These are phyloP conservation scores for Boletus rubescentipes DNA, from an alignment of 768 basidiomycete genomes.

Conservation along the genomic window DNA sequence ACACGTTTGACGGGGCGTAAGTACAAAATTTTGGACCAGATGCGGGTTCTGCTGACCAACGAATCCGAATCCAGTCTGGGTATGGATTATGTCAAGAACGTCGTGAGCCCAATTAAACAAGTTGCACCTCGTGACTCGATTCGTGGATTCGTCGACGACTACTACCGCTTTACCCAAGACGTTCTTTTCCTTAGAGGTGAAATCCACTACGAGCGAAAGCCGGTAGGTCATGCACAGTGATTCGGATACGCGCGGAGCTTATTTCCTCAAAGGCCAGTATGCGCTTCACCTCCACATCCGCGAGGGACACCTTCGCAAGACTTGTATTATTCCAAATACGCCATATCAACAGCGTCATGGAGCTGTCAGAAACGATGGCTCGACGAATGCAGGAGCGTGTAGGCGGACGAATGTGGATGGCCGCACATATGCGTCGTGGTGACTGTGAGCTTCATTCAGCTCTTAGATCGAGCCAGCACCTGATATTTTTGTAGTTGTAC, in stretches of 20 bases:
- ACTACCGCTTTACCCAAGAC: slow-evolving; percentile 32
- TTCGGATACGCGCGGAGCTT: slow-evolving; percentile 4
- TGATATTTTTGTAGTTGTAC: slow-evolving; percentile 26
- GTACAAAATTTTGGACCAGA: slow-evolving; percentile 7
- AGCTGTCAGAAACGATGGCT: slow-evolving; percentile 32
- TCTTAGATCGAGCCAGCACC: background rate
- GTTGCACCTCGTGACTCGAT: slow-evolving; percentile 36
- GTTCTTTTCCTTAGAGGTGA: slow-evolving; percentile 43
- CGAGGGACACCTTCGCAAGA: slow-evolving; percentile 33
- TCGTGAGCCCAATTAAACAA: slow-evolving; percentile 38
- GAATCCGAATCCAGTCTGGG: slow-evolving; percentile 31
- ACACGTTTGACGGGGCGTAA: slow-evolving; percentile 42
- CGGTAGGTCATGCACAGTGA: slow-evolving; percentile 24
- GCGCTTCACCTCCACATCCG: slow-evolving; percentile 32
- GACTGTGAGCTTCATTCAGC: slow-evolving; percentile 33
- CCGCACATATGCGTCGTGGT: slow-evolving; percentile 44
- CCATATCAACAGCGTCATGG: slow-evolving; percentile 28
- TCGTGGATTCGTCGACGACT: slow-evolving; percentile 43
- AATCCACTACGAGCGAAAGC: slow-evolving; percentile 40
- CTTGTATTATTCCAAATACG: slow-evolving; percentile 33
- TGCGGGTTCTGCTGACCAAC: slow-evolving; percentile 6
- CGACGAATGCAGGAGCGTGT: slow-evolving; percentile 31
- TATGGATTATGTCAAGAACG: slow-evolving; percentile 44
- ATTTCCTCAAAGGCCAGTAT: slow-evolving; percentile 29
- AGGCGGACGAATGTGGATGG: slow-evolving; percentile 41